Evolutionary conservation across 345 rosid genomes (phyloP), one percentile per base, ranked within the genome.

Genomic region (Arabis alpina): DNA sequence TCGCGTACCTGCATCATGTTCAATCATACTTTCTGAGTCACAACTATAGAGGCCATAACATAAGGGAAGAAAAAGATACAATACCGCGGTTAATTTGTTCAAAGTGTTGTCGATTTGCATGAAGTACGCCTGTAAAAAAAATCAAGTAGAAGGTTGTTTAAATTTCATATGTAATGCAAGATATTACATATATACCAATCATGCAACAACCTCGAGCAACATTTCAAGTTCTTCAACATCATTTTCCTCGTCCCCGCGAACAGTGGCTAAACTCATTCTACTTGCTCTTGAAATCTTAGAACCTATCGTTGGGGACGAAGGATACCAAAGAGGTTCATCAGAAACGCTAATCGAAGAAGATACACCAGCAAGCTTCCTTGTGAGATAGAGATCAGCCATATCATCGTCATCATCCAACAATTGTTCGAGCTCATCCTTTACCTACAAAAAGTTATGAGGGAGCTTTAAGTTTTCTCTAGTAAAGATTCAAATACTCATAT

Each of bases 181-280:
- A 14, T 24, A 36, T 36, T 36, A 36, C 3, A 36, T 32, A 49
- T 5, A 57, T 8, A 49, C 13, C n/a, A 60, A 19, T 28, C 69
- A 41, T 34, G 50, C 30, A 37, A 11, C 63, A 75, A 92, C 98
- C 99, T 93, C 99, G 6, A 93, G 85, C 63, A 93, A 80, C 96
- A 91, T 91, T 79, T 94, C 97, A 77, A 94, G 88, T 81, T 87
- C 99, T 80, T 94, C 96, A 56, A 94, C 96, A 72, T 94, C 97
- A 77, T 88, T 84, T 81, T 88, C 94, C 4, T 91, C 97, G 10
- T 94, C 96, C 37, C 90, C 96, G 51, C 79, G 98, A 70, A 76
- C 71, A 45, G 98, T 89, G 37, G 81, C 85, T 71, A 85, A 47
- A 71, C 96, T 89, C 14, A 82, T 89, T 82, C 90, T 85, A 75